Conservation (phyloP, 2,329 filamentous ascomycete species). For the Conoideocrella luteorostrata region DNA sequence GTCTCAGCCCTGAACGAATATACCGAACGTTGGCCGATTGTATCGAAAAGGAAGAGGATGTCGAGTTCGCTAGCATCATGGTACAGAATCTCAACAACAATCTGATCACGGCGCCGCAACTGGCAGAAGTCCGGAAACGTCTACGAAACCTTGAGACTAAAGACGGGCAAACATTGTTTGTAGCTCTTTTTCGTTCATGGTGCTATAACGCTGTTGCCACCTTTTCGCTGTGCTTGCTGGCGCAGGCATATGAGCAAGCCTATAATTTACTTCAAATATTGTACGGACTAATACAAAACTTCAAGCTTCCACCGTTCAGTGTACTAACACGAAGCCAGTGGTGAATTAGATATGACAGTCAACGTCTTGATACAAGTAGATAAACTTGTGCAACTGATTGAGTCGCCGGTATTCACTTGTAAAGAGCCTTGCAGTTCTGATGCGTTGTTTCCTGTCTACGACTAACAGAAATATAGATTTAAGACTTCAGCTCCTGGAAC, state of each 20-base stretch:
- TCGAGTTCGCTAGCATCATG: conserved; percentile 99
- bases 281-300: conserved; percentile 40
- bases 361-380: conserved; percentile 98
- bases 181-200: conserved; percentile 91
- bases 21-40: conserved; percentile 94
- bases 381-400: conserved; percentile 91
- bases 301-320: not conserved
- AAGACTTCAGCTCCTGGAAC: conserved; percentile 87
- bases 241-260: conserved; percentile 95
- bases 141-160: conserved; percentile 85
- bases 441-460: not conserved
- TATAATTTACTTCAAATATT: conserved; percentile 96
- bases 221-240: conserved; percentile 89
- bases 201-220: conserved; percentile 98
- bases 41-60: conserved; percentile 93
- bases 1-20: conserved; percentile 87
- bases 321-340: conserved; percentile 45
- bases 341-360: conserved; percentile 96
- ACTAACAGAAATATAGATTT: conserved; percentile 54
- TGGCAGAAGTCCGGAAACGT: conserved; percentile 83
- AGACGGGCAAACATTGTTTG: conserved; percentile 95
- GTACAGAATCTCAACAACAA: conserved; percentile 99
- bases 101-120: conserved; percentile 90
- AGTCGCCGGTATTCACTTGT: conserved; percentile 98
- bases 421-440: conserved; percentile 30